Conservation (phyloP, 305 asterid species). For the Coffea humblotiana region DNA sequence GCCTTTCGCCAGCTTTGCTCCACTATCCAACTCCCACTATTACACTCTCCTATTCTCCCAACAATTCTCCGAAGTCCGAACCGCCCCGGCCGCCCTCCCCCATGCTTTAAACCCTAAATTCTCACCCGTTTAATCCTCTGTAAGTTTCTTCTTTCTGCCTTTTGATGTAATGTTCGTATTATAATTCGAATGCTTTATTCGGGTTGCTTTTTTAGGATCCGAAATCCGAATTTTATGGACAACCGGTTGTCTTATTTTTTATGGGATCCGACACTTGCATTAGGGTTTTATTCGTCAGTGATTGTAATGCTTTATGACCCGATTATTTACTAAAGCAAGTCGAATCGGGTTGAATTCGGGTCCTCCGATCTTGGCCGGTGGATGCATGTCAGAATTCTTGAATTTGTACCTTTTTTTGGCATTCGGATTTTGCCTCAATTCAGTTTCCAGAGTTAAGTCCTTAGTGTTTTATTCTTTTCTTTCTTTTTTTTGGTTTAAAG, state of each 20-base stretch:
- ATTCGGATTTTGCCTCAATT: neutral
- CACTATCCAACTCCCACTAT: neutral
- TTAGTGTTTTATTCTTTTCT: neutral
- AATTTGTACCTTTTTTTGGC: neutral
- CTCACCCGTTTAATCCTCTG: neutral
- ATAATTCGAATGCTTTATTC: neutral
- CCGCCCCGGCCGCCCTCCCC: neutral
- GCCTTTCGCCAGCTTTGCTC: conserved; percentile 18
- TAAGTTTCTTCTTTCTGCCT: conserved; percentile 5
- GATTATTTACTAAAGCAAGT: neutral
- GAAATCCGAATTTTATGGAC: conserved; percentile 3
- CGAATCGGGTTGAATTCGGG: conserved; percentile 17
- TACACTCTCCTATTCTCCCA: neutral
- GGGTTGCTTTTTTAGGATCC: conserved; percentile 2
- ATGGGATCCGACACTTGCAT: too few species aligned
- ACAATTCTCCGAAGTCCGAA: conserved; percentile 9
- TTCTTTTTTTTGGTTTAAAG: too few species aligned
- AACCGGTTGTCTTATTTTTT: too few species aligned
- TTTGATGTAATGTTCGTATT: neutral
- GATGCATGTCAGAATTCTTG: neutral
- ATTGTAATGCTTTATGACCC: neutral
- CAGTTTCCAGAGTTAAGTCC: neutral
- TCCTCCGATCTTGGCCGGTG: neutral
- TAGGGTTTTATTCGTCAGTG: neutral
- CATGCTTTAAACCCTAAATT: conserved; percentile 17